These are phyloP conservation scores for Perkinsus olseni DNA, from an alignment of 169 alveolate genomes.

Conservation along the genomic window DNA sequence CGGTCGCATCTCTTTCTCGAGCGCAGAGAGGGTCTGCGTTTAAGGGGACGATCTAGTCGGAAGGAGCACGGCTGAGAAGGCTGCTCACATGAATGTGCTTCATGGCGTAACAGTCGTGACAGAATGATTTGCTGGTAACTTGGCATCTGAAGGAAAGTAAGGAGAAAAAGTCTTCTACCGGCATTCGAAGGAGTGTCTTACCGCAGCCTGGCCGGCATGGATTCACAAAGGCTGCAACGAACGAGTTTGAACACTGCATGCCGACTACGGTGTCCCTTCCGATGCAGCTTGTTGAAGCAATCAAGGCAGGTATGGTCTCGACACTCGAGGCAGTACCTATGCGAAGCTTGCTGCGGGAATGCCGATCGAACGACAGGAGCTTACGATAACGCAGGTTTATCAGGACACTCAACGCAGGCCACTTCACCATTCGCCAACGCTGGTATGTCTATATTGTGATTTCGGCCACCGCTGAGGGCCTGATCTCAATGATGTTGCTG, in stretches of 20 bases:
- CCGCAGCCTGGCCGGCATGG: not conserved
- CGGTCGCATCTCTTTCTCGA: not conserved
- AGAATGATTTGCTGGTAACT: not conserved
- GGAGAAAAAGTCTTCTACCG: not conserved
- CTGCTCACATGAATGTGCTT: slow-evolving; percentile 2
- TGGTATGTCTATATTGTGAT: not conserved
- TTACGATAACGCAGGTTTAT: not conserved
- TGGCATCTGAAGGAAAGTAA: not conserved
- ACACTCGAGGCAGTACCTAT: not conserved
- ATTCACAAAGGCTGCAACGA: not conserved
- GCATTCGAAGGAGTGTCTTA: not conserved
- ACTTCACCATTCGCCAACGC: not conserved
- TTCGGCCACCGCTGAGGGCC: not conserved
- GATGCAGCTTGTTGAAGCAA: slow-evolving; percentile 7
- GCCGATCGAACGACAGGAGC: not conserved
- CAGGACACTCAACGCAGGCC: slow-evolving; percentile 4
- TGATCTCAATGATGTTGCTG: not conserved
- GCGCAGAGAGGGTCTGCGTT: not conserved
- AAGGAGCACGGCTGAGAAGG: not conserved
- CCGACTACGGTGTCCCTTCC: not conserved
- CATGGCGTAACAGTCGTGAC: slow-evolving; percentile 1
- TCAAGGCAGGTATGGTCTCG: not conserved
- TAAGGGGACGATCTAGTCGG: not conserved
- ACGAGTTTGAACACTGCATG: not conserved
- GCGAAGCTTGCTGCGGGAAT: not conserved